Conservation (phyloP, 2,329 filamentous ascomycete species). For the Trichoderma endophyticum region DNA sequence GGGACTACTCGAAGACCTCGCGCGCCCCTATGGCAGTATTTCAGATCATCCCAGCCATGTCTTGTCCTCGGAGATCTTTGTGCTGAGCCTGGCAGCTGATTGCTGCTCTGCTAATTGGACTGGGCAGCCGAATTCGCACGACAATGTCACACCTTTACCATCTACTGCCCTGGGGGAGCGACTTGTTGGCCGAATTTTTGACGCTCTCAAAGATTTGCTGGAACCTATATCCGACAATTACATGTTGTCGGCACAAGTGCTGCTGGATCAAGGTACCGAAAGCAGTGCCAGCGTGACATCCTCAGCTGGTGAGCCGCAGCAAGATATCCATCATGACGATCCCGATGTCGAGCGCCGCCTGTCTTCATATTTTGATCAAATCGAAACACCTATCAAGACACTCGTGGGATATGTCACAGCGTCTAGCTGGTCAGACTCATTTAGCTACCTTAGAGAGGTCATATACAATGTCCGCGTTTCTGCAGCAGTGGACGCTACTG, state of each 20-base stretch:
- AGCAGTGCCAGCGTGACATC: constrained; percentile 37
- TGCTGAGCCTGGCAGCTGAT: constrained; percentile 61
- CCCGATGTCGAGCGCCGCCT: constrained; percentile 25
- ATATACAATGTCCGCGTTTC: constrained; percentile 50
- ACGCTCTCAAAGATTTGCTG: constrained; percentile 54
- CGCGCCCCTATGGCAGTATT: constrained; percentile 50
- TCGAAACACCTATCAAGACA: constrained; percentile 54
- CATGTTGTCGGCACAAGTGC: constrained; percentile 52
- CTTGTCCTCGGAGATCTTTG: constrained; percentile 61
- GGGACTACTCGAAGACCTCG: constrained; percentile 56
- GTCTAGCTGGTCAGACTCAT: constrained; percentile 59
- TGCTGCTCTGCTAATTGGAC: constrained; percentile 63
- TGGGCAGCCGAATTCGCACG: constrained; percentile 34
- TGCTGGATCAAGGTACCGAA: constrained; percentile 51
- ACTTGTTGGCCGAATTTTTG: constrained; percentile 54
- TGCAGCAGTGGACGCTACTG: constrained; percentile 37
- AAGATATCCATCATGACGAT: constrained; percentile 21
- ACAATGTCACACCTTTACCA: constrained; percentile 21
- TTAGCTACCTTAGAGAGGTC: constrained; percentile 55
- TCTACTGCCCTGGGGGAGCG: constrained; percentile 46
- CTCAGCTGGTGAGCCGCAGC: constrained; percentile 21
- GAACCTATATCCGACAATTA: constrained; percentile 58
- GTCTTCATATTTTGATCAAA: constrained; percentile 40
- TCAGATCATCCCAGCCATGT: constrained; percentile 56
- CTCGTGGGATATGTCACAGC: constrained; percentile 64